Evolutionary conservation across 164 flowering plant genomes (phyloP), one percentile per base, ranked within the genome.

Genomic region (Malania oleifera): DNA sequence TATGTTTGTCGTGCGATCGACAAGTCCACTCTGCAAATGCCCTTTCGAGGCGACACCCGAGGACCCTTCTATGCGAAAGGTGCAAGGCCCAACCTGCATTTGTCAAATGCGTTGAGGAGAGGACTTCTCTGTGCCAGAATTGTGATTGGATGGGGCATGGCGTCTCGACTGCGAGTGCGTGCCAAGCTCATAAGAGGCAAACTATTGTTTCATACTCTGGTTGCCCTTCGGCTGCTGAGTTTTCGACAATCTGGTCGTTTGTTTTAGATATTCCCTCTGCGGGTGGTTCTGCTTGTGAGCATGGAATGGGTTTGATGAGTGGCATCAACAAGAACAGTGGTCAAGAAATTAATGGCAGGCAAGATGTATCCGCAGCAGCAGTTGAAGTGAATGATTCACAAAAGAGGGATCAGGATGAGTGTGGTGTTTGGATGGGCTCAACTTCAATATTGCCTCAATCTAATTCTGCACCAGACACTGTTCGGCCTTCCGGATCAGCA

Each of bases 1-100:
- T 92, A 57, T 92, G 98, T 65, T 72, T 92, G 65, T 85, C 98
- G 9, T 92, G 98, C 73, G 98, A 92, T 46, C 82, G 85, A 0
- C 83, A 77, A 63, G 96, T 92, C 48, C 98, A 92, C 64, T 87
- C 93, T 58, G 96, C 96, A n/a, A 92, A 92, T 78, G 85, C 93
- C 35, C 82, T 92, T 52, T 85, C 96, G 22, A 80, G 57, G 57
- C 96, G 98, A 47, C 98, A 92, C 64, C 71, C 90, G 3, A 77
- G 98, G 57, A 86, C 95, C 29, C 86, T 92, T 48, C 41, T 84
- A 12, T 92, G 98, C 70, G 91, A 89, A 49, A 77, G 87, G 70
- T 92, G 98, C 71, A 77, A 80, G 65, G 65, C 81, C 22, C 93
- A 92, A 47, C 85, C 98, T 54, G 96, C 98, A 12, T 59, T 67